phyloP scores from a whole-genome alignment of 176 grass and related monocot genomes.

The Aegilops speltoides region DNA sequence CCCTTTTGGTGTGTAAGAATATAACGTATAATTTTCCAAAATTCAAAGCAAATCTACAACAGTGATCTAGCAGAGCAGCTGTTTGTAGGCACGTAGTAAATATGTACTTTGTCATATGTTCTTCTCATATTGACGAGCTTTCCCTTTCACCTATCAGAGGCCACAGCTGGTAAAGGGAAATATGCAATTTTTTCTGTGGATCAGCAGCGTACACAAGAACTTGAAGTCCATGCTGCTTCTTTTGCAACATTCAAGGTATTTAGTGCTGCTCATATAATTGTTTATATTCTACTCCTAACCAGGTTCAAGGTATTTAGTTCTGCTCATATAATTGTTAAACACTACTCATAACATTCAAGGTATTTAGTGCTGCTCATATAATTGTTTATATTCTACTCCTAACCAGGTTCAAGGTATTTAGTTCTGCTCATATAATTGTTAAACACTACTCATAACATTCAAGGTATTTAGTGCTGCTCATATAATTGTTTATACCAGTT shows the following conservation, averaged over 20 bases:
- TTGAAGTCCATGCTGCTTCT: constrained; percentile 98
- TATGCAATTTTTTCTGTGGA: constrained; percentile 99
- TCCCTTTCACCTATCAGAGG: constrained; percentile 54
- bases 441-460: too few relatives aligned
- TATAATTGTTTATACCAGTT: constrained; percentile 7
- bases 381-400: not conserved
- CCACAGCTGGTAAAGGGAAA: constrained; percentile 96
- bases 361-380: constrained; percentile 16
- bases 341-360: constrained; percentile 96
- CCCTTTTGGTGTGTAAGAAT: not conserved
- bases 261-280: constrained; percentile 5
- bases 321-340: too few relatives aligned
- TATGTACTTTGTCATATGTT: not conserved
- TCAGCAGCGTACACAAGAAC: constrained; percentile 92
- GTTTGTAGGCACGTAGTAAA: not conserved
- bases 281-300: not conserved
- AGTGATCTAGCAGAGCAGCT: not conserved
- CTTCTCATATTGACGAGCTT: constrained; percentile 1
- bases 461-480: constrained; percentile 43
- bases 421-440: too few relatives aligned
- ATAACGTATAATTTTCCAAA: not conserved
- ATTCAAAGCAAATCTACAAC: not conserved
- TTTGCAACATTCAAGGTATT: constrained; percentile 91
- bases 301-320: too few relatives aligned
- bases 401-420: too few relatives aligned